A percentile compares a stretch with the other conserved stretches of the same genome.
phyloP scores from a whole-genome alignment of 23 red algal species.

The Cyanidium caldarium region DNA sequence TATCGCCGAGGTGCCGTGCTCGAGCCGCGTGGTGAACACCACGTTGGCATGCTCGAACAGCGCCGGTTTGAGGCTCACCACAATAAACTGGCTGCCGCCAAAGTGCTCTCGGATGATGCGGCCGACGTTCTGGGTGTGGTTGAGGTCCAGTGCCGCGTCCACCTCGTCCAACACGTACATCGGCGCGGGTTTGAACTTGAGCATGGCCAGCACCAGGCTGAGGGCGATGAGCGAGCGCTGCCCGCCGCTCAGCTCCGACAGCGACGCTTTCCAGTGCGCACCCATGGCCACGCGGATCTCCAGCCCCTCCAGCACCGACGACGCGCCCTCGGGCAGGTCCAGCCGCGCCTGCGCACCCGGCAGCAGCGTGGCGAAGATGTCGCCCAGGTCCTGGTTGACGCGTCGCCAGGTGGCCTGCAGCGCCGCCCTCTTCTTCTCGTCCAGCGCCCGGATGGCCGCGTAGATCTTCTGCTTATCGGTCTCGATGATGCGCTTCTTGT shows the following conservation, averaged over 20 bases:
- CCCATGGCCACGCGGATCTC: slow-evolving; percentile 86
- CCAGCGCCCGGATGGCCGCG: slow-evolving; percentile 55
- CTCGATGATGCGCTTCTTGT: slow-evolving; percentile 81
- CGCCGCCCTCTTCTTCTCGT: slow-evolving; percentile 93
- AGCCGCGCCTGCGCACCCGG: slow-evolving; percentile 47
- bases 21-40: slow-evolving; percentile 85
- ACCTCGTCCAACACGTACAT: slow-evolving; percentile 99
- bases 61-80: slow-evolving; percentile 88
- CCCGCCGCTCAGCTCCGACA: slow-evolving; percentile 86
- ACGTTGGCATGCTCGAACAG: slow-evolving; percentile 97
- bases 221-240: slow-evolving; percentile 86
- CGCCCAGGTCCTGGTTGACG: slow-evolving; percentile 65
- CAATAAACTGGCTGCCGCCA: slow-evolving; percentile 73
- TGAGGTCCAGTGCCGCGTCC: slow-evolving; percentile 89
- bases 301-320: slow-evolving; percentile 43
- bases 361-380: slow-evolving; percentile 79
- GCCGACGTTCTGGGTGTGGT: slow-evolving; percentile 97
- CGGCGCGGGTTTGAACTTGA: slow-evolving; percentile 93
- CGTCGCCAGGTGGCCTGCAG: slow-evolving; percentile 84
- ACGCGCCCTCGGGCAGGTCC: slow-evolving; percentile 35
- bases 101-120: slow-evolving; percentile 76
- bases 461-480: slow-evolving; percentile 83
- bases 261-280: slow-evolving; percentile 68
- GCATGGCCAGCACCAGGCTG: slow-evolving; percentile 79
- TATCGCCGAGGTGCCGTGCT: slow-evolving; percentile 77